Percentiles rank a stretch among this genome's conserved stretches.
Evolutionary conservation across 345 rosid species (phyloP).

Genomic region (Toxicodendron radicans): DNA sequence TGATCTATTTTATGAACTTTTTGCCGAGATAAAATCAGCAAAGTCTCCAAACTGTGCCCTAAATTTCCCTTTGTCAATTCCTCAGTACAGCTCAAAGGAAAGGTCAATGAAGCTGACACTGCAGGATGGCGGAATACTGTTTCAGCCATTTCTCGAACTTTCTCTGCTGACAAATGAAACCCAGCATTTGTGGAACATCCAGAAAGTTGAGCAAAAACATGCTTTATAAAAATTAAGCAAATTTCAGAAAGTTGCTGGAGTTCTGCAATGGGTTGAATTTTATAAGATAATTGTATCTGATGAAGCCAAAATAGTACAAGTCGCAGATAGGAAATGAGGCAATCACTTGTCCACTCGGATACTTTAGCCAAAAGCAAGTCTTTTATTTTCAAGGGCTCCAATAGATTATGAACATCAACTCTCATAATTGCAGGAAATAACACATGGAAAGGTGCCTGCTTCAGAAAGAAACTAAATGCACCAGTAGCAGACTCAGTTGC

Average conservation of each 20-base stretch:
- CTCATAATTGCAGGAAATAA: conserved; percentile 52
- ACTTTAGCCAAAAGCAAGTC: conserved; percentile 63
- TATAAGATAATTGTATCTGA: conserved; percentile 50
- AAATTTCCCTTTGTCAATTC: conserved; percentile 30
- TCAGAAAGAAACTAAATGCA: conserved; percentile 58
- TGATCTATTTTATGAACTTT: conserved; percentile 54
- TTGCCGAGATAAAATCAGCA: conserved; percentile 39
- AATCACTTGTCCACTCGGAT: conserved; percentile 41
- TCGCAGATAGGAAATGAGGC: conserved; percentile 43
- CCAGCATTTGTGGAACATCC: conserved; percentile 23
- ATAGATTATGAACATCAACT: conserved; percentile 30
- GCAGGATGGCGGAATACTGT: conserved; percentile 70
- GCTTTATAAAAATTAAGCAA: conserved; percentile 57
- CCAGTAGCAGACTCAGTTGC: conserved; percentile 39
- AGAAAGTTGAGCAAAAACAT: conserved; percentile 44
- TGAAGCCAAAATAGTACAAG: conserved; percentile 69
- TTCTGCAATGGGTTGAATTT: conserved; percentile 39
- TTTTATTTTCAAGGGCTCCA: conserved; percentile 40
- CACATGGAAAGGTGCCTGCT: conserved; percentile 67
- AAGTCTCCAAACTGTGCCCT: conserved; percentile 39
- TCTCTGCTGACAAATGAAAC: conserved; percentile 29
- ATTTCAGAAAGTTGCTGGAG: conserved; percentile 54
- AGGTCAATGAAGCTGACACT: conserved; percentile 40
- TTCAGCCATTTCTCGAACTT: conserved; percentile 51
- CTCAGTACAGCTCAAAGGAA: conserved; percentile 46